phyloP scores from a whole-genome alignment of 73 alveolate genomes.

The Paramecium primaurelia region DNA sequence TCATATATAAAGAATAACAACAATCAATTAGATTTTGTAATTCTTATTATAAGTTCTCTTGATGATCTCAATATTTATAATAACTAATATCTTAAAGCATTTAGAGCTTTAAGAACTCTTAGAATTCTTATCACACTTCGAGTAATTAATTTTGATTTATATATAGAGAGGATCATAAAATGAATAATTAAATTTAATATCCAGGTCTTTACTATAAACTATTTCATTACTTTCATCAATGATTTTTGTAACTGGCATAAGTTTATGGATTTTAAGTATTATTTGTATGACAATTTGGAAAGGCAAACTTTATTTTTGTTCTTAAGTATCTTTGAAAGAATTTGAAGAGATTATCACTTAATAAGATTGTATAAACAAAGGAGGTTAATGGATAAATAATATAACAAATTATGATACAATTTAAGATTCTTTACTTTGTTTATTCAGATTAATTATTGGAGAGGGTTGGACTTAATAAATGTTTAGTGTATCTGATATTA shows the following conservation, averaged over 20 bases:
- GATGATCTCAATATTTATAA: neutral
- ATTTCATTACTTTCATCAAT: neutral
- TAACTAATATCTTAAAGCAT: neutral
- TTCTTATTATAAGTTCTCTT: neutral
- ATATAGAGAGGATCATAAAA: slow-evolving; percentile 24
- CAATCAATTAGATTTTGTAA: neutral
- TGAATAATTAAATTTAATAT: neutral
- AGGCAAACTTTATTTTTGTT: neutral
- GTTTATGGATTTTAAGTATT: neutral
- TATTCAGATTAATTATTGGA: slow-evolving; percentile 55
- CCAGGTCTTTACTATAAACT: neutral
- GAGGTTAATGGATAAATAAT: slow-evolving; percentile 70
- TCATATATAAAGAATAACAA: neutral
- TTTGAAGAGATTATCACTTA: neutral
- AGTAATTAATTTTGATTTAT: neutral
- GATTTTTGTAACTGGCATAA: neutral
- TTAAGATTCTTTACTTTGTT: slow-evolving; percentile 41
- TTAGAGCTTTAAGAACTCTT: neutral
- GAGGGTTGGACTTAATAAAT: slow-evolving; percentile 62
- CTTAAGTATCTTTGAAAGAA: neutral
- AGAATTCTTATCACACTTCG: neutral
- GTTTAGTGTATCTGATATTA: slow-evolving; percentile 23
- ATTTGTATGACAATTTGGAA: slow-evolving; percentile 4
- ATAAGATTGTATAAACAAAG: slow-evolving; percentile 2
- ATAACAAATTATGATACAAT: slow-evolving; percentile 64